Evolutionary conservation across 2,329 filamentous ascomycete species (phyloP), one percentile per base, ranked within the genome.

Genomic region (Pyrenophora tritici-repentis): DNA sequence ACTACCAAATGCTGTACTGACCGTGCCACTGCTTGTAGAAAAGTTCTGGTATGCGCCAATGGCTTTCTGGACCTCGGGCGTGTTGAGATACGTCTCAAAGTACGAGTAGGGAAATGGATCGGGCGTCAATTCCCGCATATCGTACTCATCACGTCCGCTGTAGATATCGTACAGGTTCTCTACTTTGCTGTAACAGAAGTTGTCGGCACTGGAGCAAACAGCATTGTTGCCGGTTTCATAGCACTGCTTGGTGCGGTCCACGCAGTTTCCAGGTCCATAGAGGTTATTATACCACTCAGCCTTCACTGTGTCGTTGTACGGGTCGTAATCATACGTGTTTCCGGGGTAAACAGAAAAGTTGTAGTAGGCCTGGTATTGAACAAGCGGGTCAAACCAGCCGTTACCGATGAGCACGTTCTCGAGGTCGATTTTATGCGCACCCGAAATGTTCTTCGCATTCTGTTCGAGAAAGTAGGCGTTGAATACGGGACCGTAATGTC

Each of bases 41-140:
- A 81, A 88, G 66, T 86, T 88, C 47, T 79, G 78, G 59, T 73
- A 82, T 0, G 82, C 84, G 8, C 84, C 84, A 47, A 87, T 80
- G 0, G 83, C 83, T n/a, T 72, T 62, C 57, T 83, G 82, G 1
- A 86, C 78, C 9, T 73, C 65, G 0, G 78, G 72, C 2, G 75
- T 76, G 68, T 87, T 86, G 26, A 87, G 76, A 63, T 85, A 87
- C n/a, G 78, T 72, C 10, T 73, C 67, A 58, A 80, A 86, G 68
- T 80, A 83, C 0, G 63, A 61, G 56, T 82, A 80, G 0, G 84
- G 84, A 64, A 86, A 86, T 0, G 82, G 82, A 62, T 85, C 81
- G 0, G 81, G 79, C 0, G 55, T 62, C 5, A 84, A 71, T 53
- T 85, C 79, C 31, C 83, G 78, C 59, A 86, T 78, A 58, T 87